Conservation (phyloP, 2,329 filamentous ascomycete species). For the Aquanectria penicillioides region DNA sequence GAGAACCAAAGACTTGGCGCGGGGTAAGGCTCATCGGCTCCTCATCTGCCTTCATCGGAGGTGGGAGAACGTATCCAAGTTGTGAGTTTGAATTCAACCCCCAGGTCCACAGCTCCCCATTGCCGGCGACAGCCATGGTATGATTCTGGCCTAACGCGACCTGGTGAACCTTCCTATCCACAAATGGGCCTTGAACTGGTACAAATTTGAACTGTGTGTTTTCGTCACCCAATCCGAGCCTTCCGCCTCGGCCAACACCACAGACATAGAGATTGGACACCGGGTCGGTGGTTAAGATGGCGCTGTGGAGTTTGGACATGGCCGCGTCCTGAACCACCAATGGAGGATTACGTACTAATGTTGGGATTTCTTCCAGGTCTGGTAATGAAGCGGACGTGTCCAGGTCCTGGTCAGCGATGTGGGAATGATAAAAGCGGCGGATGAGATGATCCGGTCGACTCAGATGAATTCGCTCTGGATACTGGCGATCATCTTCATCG, state of each 20-base stretch:
- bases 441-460: slow-evolving; percentile 82
- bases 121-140: slow-evolving; percentile 83
- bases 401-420: slow-evolving; percentile 60
- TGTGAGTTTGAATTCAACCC: slow-evolving; percentile 88
- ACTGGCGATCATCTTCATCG: slow-evolving; percentile 95
- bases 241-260: slow-evolving; percentile 89
- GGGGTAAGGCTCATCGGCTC: slow-evolving; percentile 84
- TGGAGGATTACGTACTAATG: slow-evolving; percentile 75
- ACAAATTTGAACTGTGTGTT: slow-evolving; percentile 88
- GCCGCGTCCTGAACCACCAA: slow-evolving; percentile 82
- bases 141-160: slow-evolving; percentile 93
- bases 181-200: slow-evolving; percentile 80
- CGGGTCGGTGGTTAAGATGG: slow-evolving; percentile 86
- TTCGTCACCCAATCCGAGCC: slow-evolving; percentile 89
- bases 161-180: slow-evolving; percentile 77
- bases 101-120: slow-evolving; percentile 95
- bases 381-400: slow-evolving; percentile 42
- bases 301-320: slow-evolving; percentile 92
- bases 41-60: slow-evolving; percentile 75
- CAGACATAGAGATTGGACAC: slow-evolving; percentile 93
- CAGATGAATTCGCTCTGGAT: slow-evolving; percentile 83
- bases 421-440: slow-evolving; percentile 76
- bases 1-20: slow-evolving; percentile 87
- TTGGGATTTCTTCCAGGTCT: slow-evolving; percentile 69
- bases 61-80: slow-evolving; percentile 83